Evolutionary conservation across 805 yeast genomes (phyloP), one percentile per base, ranked within the genome.

Genomic region (Candida xyloterini): DNA sequence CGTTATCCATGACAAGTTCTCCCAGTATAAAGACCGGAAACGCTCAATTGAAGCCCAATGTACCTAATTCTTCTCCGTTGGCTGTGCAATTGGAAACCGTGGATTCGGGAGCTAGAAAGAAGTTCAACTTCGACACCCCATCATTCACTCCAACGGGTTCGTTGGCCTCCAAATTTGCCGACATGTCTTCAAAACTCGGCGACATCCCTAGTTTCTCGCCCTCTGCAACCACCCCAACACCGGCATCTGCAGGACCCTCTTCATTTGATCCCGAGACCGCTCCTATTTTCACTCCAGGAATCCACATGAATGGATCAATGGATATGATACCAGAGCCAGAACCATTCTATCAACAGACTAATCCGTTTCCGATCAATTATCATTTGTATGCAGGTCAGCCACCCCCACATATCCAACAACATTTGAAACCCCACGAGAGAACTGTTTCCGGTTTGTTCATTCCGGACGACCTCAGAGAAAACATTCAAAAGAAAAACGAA

Each of bases 301-400:
- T 33, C 21, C 42, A 22, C 11, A n/a, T 32, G 29, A 32, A 32
- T 6, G 42, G 35, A 13, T 26, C 49, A n/a, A 28, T 40, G 30
- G 30, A 26, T 24, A 13, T 25, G 38, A 13, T n/a, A 25, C 43
- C 45, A 8, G 60, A 53, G 13, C 22, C 31, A 21, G 63, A 57
- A 8, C 50, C 55, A 10, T 63, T 55, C 47, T 58, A 53, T 44
- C 66, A 62, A 30, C 63, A 60, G 20, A 58, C 67, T 0, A 49
- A 66, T 24, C 35, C 59, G 27, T 78, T 65, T 48, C 84, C 84
- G 0, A 65, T 86, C 30, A 88, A 88, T 54, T 85, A 86, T 58
- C 96, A 90, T 62, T 64, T 88, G 27, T 90, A 91, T 63, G 93
- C 96, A 0, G 97, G 97, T 2, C 74, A 78, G 22, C 91, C 96